Base-by-base conservation (phyloP, 306 rosid genomes). In the Rosa persica region DNA sequence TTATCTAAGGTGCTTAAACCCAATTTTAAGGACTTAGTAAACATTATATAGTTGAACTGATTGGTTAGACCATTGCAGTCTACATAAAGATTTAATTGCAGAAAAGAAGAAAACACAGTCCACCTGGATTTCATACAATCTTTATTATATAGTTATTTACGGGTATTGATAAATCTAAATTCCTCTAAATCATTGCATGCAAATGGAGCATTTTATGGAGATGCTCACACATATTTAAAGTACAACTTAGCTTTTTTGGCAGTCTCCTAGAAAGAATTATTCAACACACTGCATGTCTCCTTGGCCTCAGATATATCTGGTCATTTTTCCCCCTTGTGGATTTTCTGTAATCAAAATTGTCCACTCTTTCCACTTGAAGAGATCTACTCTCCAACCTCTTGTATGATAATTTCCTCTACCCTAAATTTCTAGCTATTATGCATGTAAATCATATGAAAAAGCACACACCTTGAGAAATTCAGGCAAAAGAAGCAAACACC, bases 401-500 rank as follows among this genome's bases (percentile, higher is more conserved):
- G 44, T 58, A 65, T 8, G 13, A 36, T 38, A 36, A 1, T 34
- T 42, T 20, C 51, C 44, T n/a, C 1, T 54, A 22, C 16, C 2
- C 27, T 12, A 27, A 19, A 9, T 52, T 55, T 65, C 64, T 42
- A 22, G 17, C 8, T 54, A 8, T 55, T 49, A 22, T 5, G 42
- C 12, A 25, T 19, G 72, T 20, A 51, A 38, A 51, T 38, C n/a
- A 34, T 16, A 62, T 38, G 36, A 23, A 11, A 40, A 82, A 46
- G 74, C 72, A 86, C 97, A 67, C 79, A 95, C 98, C 98, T 95
- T 90, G 67, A 95, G 88, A 81, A 92, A 80, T 83, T 92, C 97
- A 40, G 98, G 98, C 85, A 91, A 87, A 80, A 88, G 90, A 84
- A 95, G 98, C 82, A 95, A 91, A 74, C 98, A 95, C 86, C 93